A percentile compares a stretch with the other conserved stretches of the same genome.
Evolutionary conservation across 495 filamentous ascomycete species (phyloP).

Genomic region (Hypoxylon perforatum): DNA sequence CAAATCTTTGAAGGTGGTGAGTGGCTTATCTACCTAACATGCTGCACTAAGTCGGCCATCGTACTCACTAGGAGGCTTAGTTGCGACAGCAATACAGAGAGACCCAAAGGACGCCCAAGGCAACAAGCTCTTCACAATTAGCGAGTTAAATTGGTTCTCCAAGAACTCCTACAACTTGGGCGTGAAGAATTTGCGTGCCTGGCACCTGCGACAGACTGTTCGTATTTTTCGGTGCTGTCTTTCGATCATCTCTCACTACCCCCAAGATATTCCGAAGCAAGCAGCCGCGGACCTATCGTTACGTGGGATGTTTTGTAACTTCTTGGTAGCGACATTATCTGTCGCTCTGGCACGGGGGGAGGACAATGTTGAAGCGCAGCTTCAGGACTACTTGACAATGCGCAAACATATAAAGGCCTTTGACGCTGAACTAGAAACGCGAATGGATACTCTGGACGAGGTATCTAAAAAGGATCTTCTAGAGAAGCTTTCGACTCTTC

Average conservation of each 20-base stretch:
- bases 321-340: slow-evolving; percentile 70
- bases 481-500: slow-evolving; percentile 69
- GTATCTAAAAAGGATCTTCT: slow-evolving; percentile 62
- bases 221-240: slow-evolving; percentile 70
- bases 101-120: slow-evolving; percentile 44
- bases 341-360: slow-evolving; percentile 72
- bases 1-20: slow-evolving; percentile 72
- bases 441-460: slow-evolving; percentile 55
- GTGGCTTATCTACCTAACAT: slow-evolving; percentile 22
- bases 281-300: slow-evolving; percentile 62
- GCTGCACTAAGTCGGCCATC: not conserved
- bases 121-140: slow-evolving; percentile 60
- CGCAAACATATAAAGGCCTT: slow-evolving; percentile 69
- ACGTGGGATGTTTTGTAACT: slow-evolving; percentile 73
- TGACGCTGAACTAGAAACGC: slow-evolving; percentile 52
- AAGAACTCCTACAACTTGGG: slow-evolving; percentile 81
- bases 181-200: slow-evolving; percentile 66
- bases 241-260: slow-evolving; percentile 70
- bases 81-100: slow-evolving; percentile 60
- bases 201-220: slow-evolving; percentile 63
- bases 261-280: slow-evolving; percentile 57
- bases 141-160: slow-evolving; percentile 84
- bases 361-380: slow-evolving; percentile 67
- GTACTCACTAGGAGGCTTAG: slow-evolving; percentile 47
- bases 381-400: slow-evolving; percentile 69